Base-by-base conservation (phyloP, 345 rosid species). In the Trapa incisa region DNA sequence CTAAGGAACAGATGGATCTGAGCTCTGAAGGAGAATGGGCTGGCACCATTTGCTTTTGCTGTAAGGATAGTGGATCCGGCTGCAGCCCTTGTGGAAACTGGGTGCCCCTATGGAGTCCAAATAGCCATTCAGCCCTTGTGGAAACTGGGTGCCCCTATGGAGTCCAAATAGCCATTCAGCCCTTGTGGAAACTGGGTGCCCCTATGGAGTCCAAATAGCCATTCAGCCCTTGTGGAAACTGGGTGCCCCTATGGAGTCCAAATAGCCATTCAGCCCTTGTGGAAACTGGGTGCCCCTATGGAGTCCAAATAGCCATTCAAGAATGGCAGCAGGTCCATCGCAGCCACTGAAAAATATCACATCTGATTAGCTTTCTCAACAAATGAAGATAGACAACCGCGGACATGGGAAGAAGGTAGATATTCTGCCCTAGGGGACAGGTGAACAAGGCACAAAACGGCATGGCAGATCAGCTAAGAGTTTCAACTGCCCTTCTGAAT, bases 271-370 rank as follows among this genome's bases (percentile, higher is more conserved):
- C 96, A 87, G 2, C 97, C 99, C 70, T 68, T 89, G 5, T 72
- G 85, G 76, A 91, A 91, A 79, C 72, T 94, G 4, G 99, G 99
- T 10, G 68, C 13, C 22, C 99, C 97, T 22, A 89, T 43, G 63
- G 99, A 84, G 68, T 94, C 97, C 77, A 94, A 75, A 78, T 94
- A 89, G 3, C 96, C 87, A 77, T 86, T 89, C 61, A 94, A 81
- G 74, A 91, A 89, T 47, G 97, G 95, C 53, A 89, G 95, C 53
- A 89, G 73, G 74, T 91, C 92, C 96, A 94, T 88, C 67, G 86
- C 96, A 77, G 84, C 96, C 97, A 89, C 99, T 94, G 81, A 66
- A 73, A 65, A 43, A 57, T 57, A 57, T 32, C 62, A 22, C 13
- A 45, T 45, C 13, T 54, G 35, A n/a, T 16, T n/a, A 54, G 60